Base-by-base conservation (phyloP, 352 stramenopile genomes). In the Phytophthora citrophthora region DNA sequence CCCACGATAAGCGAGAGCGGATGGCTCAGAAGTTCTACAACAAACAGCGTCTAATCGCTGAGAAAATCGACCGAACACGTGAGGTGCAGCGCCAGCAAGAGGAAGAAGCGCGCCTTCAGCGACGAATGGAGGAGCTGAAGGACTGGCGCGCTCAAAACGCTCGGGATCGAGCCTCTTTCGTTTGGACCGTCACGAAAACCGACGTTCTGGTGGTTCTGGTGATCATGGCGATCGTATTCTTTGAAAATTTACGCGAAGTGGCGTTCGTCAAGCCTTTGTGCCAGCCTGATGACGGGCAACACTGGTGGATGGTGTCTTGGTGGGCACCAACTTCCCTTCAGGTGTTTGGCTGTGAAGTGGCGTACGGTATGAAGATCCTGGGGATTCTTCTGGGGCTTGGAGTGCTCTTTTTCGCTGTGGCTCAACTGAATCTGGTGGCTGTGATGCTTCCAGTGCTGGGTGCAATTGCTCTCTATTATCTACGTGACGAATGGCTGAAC, bases 401-500 rank as follows among this genome's bases (percentile, higher is more conserved):
- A 9, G 47, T 83, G 1, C 15, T 70, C 7, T 82, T 91, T 38
- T 90, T 88, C 48, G 49, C 89, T 20, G 71, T 88, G 5, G 70
- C 86, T 13, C 79, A 94, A 50, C 69, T 93, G 0, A 90, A 90
- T 38, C 41, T 91, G 5, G 64, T 90, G 20, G 77, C 79, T 7
- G 75, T 81, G 3, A 78, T 86, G 44, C 48, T 93, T 4, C 80
- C 81, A 0, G 68, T 88, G 2, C 43, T 81, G 18, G 64, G 78
- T 18, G 80, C 72, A 1, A 47, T 71, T 16, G 74, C 54, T 10
- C 67, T 94, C 2, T 94, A 92, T 55, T 76, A 87, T 47, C 31
- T 94, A 18, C 78, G 86, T 20, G 74, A 77, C 27, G 83, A 89
- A 70, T 94, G 86, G 86, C 76, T 91, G 68, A 91, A 91, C 67